These are phyloP conservation scores for Przewalskia tangutica DNA, from an alignment of 257 asterid species.

Conservation along the genomic window DNA sequence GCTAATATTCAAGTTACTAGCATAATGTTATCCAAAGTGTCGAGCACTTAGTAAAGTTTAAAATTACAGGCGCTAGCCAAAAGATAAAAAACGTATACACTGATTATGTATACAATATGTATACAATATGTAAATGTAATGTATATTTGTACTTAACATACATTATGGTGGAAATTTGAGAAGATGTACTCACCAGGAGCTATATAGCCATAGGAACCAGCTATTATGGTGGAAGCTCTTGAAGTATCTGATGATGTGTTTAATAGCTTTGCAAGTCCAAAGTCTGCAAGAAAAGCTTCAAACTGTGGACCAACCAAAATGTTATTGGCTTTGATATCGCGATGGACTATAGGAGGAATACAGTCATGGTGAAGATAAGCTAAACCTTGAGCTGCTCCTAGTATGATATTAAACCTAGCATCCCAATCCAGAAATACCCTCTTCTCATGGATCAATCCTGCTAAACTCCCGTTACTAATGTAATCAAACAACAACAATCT, in stretches of 20 bases:
- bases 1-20: neutral
- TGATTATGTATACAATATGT: too few relatives aligned
- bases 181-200: constrained; percentile 53
- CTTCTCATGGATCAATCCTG: constrained; percentile 51
- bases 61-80: too few relatives aligned
- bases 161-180: neutral
- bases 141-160: too few relatives aligned
- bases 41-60: neutral
- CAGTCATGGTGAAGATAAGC: constrained; percentile 77
- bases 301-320: constrained; percentile 52
- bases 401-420: constrained; percentile 51
- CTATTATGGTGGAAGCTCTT: constrained; percentile 34
- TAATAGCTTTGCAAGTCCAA: constrained; percentile 59
- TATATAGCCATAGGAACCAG: constrained; percentile 70
- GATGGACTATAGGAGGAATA: constrained; percentile 60
- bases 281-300: constrained; percentile 70
- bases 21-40: neutral
- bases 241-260: constrained; percentile 35
- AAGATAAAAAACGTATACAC: too few relatives aligned
- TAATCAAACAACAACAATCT: constrained; percentile 59
- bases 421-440: constrained; percentile 46
- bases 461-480: constrained; percentile 61
- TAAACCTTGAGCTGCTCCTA: constrained; percentile 68
- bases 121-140: too few relatives aligned
- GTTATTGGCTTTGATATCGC: constrained; percentile 67